Evolutionary conservation across 441 rosid genomes (phyloP).

Genomic region (Mallotus japonicus): DNA sequence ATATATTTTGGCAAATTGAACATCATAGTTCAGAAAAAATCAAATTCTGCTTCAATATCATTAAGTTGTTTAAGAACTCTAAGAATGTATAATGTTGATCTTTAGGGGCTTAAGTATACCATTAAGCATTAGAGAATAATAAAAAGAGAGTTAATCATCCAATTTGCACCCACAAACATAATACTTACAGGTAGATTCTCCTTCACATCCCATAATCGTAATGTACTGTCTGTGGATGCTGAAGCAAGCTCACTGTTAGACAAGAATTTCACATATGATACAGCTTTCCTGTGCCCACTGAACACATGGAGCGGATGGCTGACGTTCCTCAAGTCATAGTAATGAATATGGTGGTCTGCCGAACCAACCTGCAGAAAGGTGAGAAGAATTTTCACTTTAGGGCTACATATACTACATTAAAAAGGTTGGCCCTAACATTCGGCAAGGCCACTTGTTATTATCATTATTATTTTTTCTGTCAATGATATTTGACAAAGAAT

Average conservation of each 20-base stretch:
- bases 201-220: conserved; percentile 95
- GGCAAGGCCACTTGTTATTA: neutral
- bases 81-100: neutral
- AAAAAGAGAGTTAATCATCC: neutral
- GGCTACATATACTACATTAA: neutral
- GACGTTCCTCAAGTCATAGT: conserved; percentile 82
- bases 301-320: conserved; percentile 91
- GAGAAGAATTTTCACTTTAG: neutral
- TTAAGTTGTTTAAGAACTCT: neutral
- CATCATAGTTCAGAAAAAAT: neutral
- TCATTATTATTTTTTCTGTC: neutral
- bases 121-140: neutral
- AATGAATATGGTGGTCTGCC: conserved; percentile 95
- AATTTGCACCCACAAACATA: conserved; percentile 14
- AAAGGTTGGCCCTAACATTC: neutral
- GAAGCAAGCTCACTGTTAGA: conserved; percentile 95
- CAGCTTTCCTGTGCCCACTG: conserved; percentile 92
- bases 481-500: conserved; percentile 1
- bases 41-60: neutral
- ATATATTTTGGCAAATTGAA: neutral
- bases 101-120: neutral
- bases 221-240: conserved; percentile 97
- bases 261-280: conserved; percentile 94
- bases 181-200: conserved; percentile 74
- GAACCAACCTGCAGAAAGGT: conserved; percentile 79